Conservation (phyloP, 306 rosid genomes). For the Vigna hirtella region DNA sequence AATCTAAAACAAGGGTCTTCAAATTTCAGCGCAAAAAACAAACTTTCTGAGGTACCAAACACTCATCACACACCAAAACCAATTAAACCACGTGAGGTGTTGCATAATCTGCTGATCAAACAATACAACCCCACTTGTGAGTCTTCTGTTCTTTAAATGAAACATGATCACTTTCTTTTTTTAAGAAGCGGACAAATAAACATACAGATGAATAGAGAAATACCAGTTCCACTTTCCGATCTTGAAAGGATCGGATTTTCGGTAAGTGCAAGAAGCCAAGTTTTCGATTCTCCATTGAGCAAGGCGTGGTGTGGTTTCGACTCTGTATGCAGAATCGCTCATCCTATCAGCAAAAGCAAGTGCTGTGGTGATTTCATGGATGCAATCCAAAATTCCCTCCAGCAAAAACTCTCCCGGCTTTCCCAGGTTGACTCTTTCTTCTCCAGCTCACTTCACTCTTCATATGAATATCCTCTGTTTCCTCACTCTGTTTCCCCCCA, state of each 20-base stretch:
- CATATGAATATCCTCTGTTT: slow-evolving; percentile 51
- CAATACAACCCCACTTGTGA: slow-evolving; percentile 34
- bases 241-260: slow-evolving; percentile 99
- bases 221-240: slow-evolving; percentile 98
- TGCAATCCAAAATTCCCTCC: slow-evolving; percentile 88
- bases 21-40: background rate
- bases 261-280: slow-evolving; percentile 85
- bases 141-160: background rate
- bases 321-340: slow-evolving; percentile 92
- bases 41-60: slow-evolving; percentile 13
- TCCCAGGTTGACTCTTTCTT: slow-evolving; percentile 84
- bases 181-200: no score
- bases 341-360: slow-evolving; percentile 83
- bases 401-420: slow-evolving; percentile 82
- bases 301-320: slow-evolving; percentile 89
- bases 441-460: slow-evolving; percentile 54
- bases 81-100: slow-evolving; percentile 20
- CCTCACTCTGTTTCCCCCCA: slow-evolving; percentile 29
- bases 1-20: slow-evolving; percentile 1
- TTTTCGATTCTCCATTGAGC: slow-evolving; percentile 99
- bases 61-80: background rate
- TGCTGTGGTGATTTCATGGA: slow-evolving; percentile 89
- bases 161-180: slow-evolving; percentile 10
- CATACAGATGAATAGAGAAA: background rate
- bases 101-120: background rate